Evolutionary conservation across 1,284 basidiomycete species (phyloP), one percentile per base, ranked within the genome.

Genomic region (Ganoderma sinense): DNA sequence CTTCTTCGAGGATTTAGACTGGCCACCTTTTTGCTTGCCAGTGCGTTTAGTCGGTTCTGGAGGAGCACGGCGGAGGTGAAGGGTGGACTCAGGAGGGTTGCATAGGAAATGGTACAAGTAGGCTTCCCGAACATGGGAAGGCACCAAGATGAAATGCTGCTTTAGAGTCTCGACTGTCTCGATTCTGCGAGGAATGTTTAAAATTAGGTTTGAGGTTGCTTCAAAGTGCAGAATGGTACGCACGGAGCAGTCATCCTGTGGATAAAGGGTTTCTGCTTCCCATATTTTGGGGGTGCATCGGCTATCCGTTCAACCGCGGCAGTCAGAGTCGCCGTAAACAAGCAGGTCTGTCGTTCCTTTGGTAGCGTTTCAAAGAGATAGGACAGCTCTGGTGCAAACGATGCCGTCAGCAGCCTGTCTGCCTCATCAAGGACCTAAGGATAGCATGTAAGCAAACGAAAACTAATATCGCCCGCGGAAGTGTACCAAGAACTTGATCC

Each of bases 301-400:
- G 92, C 94, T 36, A 99, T 80, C 10, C 88, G 86, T 75, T 97
- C 94, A 66, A 99, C 96, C 0, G 96, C 90, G 20, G 93, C 88
- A 2, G 96, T 97, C 72, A 98, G 84, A 0, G 98, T 99, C 0
- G 98, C 98, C 0, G 98, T 99, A 81, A 99, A 99, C 36, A 99
- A 87, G 72, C 97, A 94, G 0, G 98, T 99, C 80, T 99, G 98
- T 18, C 98, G 87, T 43, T 96, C 89, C 58, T 89, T 87, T 0
- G 98, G 97, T 23, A 99, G 85, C 45, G 89, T 85, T 48, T 85
- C 83, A 78, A 99, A 97, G 26, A 98, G 81, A 78, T 93, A 90
- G 0, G 90, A 87, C 53, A 99, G 82, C 67, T 98, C 97, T 0
- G 94, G 88, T 4, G 96, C 90, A 78, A 99, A 99, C 0, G 96